phyloP scores from a whole-genome alignment of 179 eudicot species.

The Vitellaria paradoxa region DNA sequence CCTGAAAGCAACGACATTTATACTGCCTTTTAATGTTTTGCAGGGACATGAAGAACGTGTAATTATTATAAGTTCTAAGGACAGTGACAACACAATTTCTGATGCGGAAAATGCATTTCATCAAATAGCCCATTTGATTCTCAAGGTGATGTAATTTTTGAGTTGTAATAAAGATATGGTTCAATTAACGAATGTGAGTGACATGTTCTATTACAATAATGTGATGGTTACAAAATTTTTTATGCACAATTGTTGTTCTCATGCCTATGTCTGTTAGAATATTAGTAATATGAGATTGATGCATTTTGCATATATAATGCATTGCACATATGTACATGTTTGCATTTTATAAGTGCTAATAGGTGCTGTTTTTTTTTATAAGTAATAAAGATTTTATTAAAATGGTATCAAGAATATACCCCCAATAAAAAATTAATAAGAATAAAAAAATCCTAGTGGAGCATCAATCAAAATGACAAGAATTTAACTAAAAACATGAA shows the following conservation, averaged over 20 bases:
- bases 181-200: not conserved
- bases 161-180: not conserved
- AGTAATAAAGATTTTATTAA: no score
- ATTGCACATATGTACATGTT: no score
- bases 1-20: not conserved
- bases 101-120: slow-evolving; percentile 87
- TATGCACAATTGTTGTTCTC: no score
- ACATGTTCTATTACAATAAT: not conserved
- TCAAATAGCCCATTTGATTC: slow-evolving; percentile 72
- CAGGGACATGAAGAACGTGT: slow-evolving; percentile 93
- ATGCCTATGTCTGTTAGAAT: no score
- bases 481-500: no score
- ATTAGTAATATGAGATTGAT: not conserved
- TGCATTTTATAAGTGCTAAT: no score
- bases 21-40: slow-evolving; percentile 14
- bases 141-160: slow-evolving; percentile 43
- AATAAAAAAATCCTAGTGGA: no score
- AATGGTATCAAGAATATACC: no score
- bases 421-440: no score
- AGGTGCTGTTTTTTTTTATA: no score
- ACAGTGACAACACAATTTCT: slow-evolving; percentile 49
- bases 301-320: no score
- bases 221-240: not conserved
- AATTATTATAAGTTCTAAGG: slow-evolving; percentile 78
- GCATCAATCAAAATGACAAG: no score